Evolutionary conservation across 2,329 filamentous ascomycete species (phyloP).

Genomic region (Rachicladosporium sp.): DNA sequence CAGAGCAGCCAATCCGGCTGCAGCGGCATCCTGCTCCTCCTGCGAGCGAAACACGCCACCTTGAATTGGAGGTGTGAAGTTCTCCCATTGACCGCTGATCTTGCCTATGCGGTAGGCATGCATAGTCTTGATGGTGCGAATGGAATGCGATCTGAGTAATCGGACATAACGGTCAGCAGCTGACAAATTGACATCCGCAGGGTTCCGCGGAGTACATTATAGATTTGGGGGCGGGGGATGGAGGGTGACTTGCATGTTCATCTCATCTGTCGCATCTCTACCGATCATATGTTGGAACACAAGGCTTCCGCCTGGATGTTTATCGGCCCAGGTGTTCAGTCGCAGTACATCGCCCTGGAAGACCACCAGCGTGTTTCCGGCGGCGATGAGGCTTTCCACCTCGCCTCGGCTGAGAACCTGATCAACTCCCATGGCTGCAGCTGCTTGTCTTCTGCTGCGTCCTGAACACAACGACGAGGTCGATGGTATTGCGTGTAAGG

Average conservation of each 20-base stretch:
- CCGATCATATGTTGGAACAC: conserved; percentile 61
- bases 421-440: no score
- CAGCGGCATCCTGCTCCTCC: no score
- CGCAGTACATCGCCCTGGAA: conserved; percentile 43
- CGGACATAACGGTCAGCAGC: no score
- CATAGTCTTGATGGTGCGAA: conserved; percentile 38
- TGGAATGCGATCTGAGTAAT: no score
- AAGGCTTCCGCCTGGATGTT: conserved; percentile 47
- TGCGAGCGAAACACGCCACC: conserved; percentile 57
- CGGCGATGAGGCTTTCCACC: conserved; percentile 41
- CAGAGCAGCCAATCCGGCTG: no score
- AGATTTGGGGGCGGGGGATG: no score
- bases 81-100: conserved; percentile 67
- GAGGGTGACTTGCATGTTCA: conserved; percentile 37
- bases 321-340: conserved; percentile 46
- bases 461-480: no score
- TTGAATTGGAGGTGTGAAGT: conserved; percentile 81
- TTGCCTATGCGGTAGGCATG: conserved; percentile 66
- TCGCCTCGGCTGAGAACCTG: conserved; percentile 13
- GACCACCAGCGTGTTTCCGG: conserved; percentile 45
- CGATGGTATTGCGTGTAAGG: no score
- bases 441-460: no score
- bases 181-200: no score
- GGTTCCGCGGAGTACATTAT: no score
- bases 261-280: conserved; percentile 47